These are phyloP conservation scores for Neoboletus magnificus DNA, from an alignment of 768 basidiomycete species.

Conservation along the genomic window DNA sequence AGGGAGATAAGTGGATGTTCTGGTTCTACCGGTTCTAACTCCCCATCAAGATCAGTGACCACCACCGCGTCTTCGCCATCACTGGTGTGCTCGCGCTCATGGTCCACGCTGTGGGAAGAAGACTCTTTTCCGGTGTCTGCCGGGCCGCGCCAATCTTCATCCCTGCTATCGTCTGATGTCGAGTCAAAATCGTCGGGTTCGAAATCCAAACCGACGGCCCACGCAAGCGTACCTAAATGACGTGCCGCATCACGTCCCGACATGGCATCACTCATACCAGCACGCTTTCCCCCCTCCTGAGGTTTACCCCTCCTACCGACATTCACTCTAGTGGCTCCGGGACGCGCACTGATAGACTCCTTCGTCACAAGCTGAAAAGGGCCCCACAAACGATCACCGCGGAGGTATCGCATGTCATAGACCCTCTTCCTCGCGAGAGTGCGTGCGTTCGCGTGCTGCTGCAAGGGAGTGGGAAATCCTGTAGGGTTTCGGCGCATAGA, in stretches of 20 bases:
- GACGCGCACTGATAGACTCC: neutral
- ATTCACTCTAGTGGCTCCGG: neutral
- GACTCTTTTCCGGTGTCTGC: neutral
- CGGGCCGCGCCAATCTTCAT: conserved; percentile 23
- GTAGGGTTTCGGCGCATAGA: neutral
- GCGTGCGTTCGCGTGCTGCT: conserved; percentile 26
- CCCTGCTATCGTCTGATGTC: conserved; percentile 14
- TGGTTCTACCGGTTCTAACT: conserved; percentile 3
- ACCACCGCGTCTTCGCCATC: neutral
- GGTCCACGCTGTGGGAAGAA: neutral
- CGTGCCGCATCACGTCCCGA: neutral
- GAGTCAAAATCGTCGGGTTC: conserved; percentile 7
- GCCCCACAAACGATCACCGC: conserved; percentile 28
- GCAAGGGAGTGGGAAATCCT: conserved; percentile 11
- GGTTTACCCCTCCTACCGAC: neutral
- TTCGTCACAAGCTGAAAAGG: conserved; percentile 22
- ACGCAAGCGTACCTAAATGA: conserved; percentile 14
- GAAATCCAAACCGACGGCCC: conserved; percentile 17
- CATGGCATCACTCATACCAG: neutral
- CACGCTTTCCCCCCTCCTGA: neutral
- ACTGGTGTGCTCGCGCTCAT: neutral
- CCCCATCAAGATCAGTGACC: neutral
- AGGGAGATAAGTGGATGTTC: conserved; percentile 13
- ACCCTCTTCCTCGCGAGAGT: conserved; percentile 27
- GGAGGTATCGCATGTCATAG: conserved; percentile 32